Evolutionary conservation across 202 grass and related monocot species (phyloP), one percentile per base, ranked within the genome.

Genomic region (Schoenoplectus triqueter): DNA sequence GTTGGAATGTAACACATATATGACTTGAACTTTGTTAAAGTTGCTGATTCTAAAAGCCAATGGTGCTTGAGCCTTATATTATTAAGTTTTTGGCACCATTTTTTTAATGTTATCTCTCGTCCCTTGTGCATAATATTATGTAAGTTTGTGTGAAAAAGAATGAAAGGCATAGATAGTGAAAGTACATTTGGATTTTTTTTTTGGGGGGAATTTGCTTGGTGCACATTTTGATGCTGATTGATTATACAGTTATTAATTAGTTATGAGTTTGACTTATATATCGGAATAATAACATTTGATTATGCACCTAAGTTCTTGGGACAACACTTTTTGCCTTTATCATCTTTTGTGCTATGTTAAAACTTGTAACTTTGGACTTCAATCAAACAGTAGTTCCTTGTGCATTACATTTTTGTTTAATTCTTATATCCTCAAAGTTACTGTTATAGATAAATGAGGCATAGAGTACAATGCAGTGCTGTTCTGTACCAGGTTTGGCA

Each of bases 351-450:
- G 50, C 7, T 49, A 49, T 71, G 13, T 73, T 55, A 75, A 52
- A 75, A 10, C 9, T 31, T 73, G 47, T 51, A 50, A 50, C 72
- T 75, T 74, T 39, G 10, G 49, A 75, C 49, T 73, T 73, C 44
- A 73, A 50, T 73, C 47, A 7, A 39, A 14, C 20, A 55, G 49
- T n/a, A 55, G 54, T 47, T 70, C 42, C 67, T 46, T 70, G 14
- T 70, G 2, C 3, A 22, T 40, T 70, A 39, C 41, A 47, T 47
- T 71, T 64, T 44, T 15, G 68, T 71, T 48, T 71, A 71, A n/a
- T 39, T 71, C 17, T 46, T 41, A 3, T 11, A 69, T 69, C 66
- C 66, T n/a, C 41, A 46, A 69, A 46, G 3, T 71, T 71, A 72
- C 1, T 39, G 72, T 19, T 20, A 73, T 73, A 50, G n/a, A 69